Evolutionary conservation across 2,329 filamentous ascomycete genomes (phyloP).

Genomic region (Amauroascus verrucosus): DNA sequence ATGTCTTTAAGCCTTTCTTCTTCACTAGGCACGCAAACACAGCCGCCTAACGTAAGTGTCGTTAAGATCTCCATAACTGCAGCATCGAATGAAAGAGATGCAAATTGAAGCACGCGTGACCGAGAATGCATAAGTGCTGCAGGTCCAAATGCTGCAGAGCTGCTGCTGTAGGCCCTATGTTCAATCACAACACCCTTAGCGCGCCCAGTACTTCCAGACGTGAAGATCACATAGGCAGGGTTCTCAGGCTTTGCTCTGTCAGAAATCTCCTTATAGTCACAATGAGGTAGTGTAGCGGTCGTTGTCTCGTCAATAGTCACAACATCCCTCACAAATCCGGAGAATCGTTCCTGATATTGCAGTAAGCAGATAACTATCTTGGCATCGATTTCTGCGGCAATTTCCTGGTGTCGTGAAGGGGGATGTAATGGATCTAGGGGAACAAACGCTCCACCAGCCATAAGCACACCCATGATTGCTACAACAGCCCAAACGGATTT

Average conservation of each 20-base stretch:
- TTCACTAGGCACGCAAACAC: slow-evolving; percentile 63
- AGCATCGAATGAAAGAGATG: slow-evolving; percentile 74
- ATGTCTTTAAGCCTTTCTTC: slow-evolving; percentile 64
- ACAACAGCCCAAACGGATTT: slow-evolving; percentile 66
- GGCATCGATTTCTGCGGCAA: slow-evolving; percentile 12
- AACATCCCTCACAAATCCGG: slow-evolving; percentile 21
- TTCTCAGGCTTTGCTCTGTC: slow-evolving; percentile 11
- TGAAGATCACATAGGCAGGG: slow-evolving; percentile 72
- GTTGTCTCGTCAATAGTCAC: slow-evolving; percentile 46
- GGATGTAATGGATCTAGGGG: slow-evolving; percentile 55
- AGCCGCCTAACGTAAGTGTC: slow-evolving; percentile 66
- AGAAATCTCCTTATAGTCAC: not conserved
- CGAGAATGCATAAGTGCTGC: slow-evolving; percentile 47
- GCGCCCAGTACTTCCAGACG: slow-evolving; percentile 67
- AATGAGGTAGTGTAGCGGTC: slow-evolving; percentile 43
- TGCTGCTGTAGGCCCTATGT: slow-evolving; percentile 64
- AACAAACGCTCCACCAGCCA: slow-evolving; percentile 66
- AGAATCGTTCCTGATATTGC: slow-evolving; percentile 15
- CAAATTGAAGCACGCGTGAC: slow-evolving; percentile 63
- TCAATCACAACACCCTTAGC: slow-evolving; percentile 75
- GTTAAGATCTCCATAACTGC: slow-evolving; percentile 89
- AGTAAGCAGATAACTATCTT: slow-evolving; percentile 15
- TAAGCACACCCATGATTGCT: slow-evolving; percentile 60
- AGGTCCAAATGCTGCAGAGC: slow-evolving; percentile 30
- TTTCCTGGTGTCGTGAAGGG: slow-evolving; percentile 14